These are phyloP conservation scores for Ogataea hybrid DNA, from an alignment of 1,139 yeast species.

Conservation along the genomic window DNA sequence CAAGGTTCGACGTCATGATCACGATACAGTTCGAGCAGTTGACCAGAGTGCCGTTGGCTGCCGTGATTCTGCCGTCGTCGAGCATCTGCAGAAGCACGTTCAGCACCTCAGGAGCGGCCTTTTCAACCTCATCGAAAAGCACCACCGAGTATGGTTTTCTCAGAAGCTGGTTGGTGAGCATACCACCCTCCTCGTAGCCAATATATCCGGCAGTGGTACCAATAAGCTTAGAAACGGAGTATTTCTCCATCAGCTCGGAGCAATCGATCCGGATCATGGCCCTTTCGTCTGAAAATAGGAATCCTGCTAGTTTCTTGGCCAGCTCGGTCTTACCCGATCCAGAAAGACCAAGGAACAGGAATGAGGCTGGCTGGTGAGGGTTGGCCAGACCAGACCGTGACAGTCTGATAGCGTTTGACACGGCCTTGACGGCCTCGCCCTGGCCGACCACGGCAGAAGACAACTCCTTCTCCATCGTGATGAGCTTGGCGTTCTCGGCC, in stretches of 20 bases:
- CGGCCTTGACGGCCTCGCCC: constrained; percentile 93
- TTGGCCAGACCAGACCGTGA: constrained; percentile 95
- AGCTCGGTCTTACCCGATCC: constrained; percentile 99
- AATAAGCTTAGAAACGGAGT: constrained; percentile 88
- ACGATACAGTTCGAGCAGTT: constrained; percentile 90
- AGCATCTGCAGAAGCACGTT: constrained; percentile 86
- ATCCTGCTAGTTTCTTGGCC: constrained; percentile 95
- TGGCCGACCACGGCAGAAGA: constrained; percentile 91
- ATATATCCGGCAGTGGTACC: constrained; percentile 99
- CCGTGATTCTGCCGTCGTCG: constrained; percentile 95
- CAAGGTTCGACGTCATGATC: constrained; percentile 96
- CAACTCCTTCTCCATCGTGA: constrained; percentile 89
- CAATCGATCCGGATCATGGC: constrained; percentile 98
- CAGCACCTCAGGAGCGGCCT: constrained; percentile 98
- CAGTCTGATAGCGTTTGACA: constrained; percentile 89
- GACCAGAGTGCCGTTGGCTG: constrained; percentile 90
- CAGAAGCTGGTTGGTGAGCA: constrained; percentile 85
- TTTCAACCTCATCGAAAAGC: constrained; percentile 94
- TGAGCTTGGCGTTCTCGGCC: constrained; percentile 90
- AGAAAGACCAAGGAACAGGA: constrained; percentile 89
- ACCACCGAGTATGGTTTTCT: constrained; percentile 94
- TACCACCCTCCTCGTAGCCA: constrained; percentile 98
- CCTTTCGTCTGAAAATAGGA: constrained; percentile 90
- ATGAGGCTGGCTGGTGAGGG: constrained; percentile 95
- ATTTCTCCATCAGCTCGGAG: constrained; percentile 92